Percentiles rank a stretch among this genome's conserved stretches.
phyloP scores from a whole-genome alignment of 139 green algal genomes.

The Trebouxia sp. region DNA sequence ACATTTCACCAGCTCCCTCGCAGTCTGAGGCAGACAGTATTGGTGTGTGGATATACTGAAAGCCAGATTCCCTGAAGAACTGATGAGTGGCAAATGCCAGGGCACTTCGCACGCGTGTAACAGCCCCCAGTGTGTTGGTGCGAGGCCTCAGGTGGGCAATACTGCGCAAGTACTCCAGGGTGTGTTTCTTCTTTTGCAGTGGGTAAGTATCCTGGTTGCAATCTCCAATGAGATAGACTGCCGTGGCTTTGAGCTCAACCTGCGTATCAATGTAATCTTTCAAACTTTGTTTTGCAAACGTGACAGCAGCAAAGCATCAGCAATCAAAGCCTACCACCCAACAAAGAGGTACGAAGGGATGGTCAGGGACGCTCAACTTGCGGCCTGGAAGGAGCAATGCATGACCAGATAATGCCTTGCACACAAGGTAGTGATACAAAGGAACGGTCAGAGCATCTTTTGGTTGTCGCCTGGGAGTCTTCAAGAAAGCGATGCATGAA shows the following conservation, averaged over 20 bases:
- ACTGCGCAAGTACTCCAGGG: conserved; percentile 87
- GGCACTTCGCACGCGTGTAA: conserved; percentile 94
- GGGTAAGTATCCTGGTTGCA: conserved; percentile 91
- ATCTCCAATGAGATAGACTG: conserved; percentile 78
- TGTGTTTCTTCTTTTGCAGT: conserved; percentile 97
- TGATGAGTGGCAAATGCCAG: conserved; percentile 94
- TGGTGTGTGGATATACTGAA: conserved; percentile 98
- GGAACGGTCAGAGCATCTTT: no score
- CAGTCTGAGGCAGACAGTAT: conserved; percentile 94
- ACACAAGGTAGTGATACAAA: no score
- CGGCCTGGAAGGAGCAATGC: no score
- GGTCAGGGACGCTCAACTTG: no score
- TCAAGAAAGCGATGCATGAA: no score
- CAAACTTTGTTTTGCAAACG: neutral
- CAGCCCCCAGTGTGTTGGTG: conserved; percentile 96
- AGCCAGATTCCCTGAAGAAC: conserved; percentile 89
- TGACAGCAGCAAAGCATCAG: no score
- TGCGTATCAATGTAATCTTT: neutral
- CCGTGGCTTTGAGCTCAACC: conserved; percentile 86
- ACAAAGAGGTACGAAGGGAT: no score
- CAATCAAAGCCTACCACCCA: no score
- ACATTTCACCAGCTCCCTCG: conserved; percentile 99
- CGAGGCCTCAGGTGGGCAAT: conserved; percentile 40
- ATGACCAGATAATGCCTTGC: no score
- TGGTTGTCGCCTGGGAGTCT: no score